phyloP scores from a whole-genome alignment of 192 early-diverging fungal genomes.

The Coemansia sp. region DNA sequence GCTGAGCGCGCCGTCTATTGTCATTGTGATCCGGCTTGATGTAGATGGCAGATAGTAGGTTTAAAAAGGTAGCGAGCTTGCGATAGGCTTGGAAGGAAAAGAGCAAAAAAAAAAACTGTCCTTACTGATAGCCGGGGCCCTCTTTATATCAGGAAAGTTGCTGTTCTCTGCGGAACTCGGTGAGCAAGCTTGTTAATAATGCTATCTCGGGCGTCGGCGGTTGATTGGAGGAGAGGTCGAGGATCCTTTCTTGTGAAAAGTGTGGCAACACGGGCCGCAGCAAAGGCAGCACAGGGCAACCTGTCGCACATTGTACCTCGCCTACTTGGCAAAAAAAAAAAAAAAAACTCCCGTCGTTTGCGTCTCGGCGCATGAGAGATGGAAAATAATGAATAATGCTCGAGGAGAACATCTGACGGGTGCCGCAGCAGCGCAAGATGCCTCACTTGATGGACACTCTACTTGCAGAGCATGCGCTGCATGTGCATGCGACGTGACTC shows the following conservation, averaged over 20 bases:
- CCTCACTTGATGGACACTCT: not conserved
- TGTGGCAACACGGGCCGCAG: not conserved
- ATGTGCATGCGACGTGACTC: conserved; percentile 1
- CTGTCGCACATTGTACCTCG: not conserved
- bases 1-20: not conserved
- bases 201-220: not conserved
- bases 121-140: not conserved
- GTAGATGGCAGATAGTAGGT: not conserved
- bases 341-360: not conserved
- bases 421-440: conserved; percentile 5
- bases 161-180: not conserved
- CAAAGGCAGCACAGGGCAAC: not conserved
- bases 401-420: not conserved
- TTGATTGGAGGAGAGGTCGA: not conserved
- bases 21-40: conserved; percentile 3
- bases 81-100: not conserved
- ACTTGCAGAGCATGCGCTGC: not conserved
- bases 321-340: no score
- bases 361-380: not conserved
- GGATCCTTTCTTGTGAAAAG: not conserved
- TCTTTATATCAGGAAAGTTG: not conserved
- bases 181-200: not conserved
- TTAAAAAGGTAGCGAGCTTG: not conserved
- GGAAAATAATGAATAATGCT: not conserved
- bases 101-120: not conserved